Conservation (phyloP, 345 rosid species). For the Microthlaspi erraticum region DNA sequence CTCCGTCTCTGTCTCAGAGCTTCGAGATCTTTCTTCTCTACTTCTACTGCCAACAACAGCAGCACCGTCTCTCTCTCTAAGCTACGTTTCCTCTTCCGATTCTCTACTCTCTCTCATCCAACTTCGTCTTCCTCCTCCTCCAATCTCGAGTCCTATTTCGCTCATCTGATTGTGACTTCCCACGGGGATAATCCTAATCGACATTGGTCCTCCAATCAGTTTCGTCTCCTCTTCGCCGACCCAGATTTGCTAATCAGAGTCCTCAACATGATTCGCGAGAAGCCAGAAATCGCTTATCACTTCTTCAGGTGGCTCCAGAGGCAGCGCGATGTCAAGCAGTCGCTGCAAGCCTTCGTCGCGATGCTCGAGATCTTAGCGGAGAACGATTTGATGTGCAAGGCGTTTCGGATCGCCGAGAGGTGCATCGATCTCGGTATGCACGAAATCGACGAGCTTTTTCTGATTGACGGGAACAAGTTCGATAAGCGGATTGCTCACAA, state of each 20-base stretch:
- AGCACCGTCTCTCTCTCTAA: slow-evolving; percentile 39
- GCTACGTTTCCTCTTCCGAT: slow-evolving; percentile 48
- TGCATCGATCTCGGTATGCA: slow-evolving; percentile 52
- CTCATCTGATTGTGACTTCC: slow-evolving; percentile 53
- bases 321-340: slow-evolving; percentile 55
- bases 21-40: slow-evolving; percentile 58
- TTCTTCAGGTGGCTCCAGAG: slow-evolving; percentile 63
- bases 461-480: slow-evolving; percentile 45
- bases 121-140: slow-evolving; percentile 26
- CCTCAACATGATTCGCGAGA: slow-evolving; percentile 51
- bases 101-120: slow-evolving; percentile 35
- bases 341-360: slow-evolving; percentile 48
- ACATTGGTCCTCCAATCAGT: slow-evolving; percentile 54
- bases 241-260: slow-evolving; percentile 61
- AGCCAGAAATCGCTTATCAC: slow-evolving; percentile 59
- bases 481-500: slow-evolving; percentile 42
- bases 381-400: slow-evolving; percentile 52
- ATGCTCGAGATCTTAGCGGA: slow-evolving; percentile 67
- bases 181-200: slow-evolving; percentile 44
- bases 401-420: slow-evolving; percentile 61
- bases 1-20: slow-evolving; percentile 55
- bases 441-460: slow-evolving; percentile 58
- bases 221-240: slow-evolving; percentile 50
- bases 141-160: slow-evolving; percentile 50
- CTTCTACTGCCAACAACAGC: slow-evolving; percentile 26